Evolutionary conservation across 371 early-diverging fungal species (phyloP).

Genomic region (Actinomucor elegans): DNA sequence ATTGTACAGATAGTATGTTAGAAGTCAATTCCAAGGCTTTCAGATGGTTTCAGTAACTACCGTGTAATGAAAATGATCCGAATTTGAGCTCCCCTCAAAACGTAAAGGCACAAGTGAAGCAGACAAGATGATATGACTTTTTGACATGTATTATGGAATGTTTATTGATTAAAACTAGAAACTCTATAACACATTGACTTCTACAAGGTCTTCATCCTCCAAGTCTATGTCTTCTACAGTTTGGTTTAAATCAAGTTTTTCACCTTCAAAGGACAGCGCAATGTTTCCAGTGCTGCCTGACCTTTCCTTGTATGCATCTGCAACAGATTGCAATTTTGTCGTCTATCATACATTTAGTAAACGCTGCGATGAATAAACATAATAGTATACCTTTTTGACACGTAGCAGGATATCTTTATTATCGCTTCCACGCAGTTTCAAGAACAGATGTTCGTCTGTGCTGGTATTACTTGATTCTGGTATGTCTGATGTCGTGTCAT

Average conservation of each 20-base stretch:
- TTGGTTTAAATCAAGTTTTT: conserved; percentile 17
- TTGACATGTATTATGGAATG: too few species aligned
- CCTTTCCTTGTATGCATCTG: neutral
- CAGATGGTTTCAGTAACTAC: too few species aligned
- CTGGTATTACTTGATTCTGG: too few species aligned
- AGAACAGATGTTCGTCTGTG: neutral
- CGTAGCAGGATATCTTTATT: conserved; percentile 26
- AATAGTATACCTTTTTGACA: conserved; percentile 30
- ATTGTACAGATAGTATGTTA: too few species aligned
- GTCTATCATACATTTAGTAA: neutral
- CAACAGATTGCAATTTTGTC: neutral
- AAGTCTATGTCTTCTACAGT: conserved; percentile 34
- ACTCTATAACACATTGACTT: too few species aligned
- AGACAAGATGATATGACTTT: too few species aligned
- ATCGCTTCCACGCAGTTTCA: conserved; percentile 34
- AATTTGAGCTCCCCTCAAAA: too few species aligned
- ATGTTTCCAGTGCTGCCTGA: conserved; percentile 5
- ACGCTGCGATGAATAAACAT: neutral
- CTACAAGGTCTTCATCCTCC: conserved; percentile 43
- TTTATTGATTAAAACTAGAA: too few species aligned
- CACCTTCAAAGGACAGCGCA: conserved; percentile 37
- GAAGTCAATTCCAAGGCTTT: too few species aligned
- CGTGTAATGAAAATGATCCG: too few species aligned
- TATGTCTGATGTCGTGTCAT: neutral
- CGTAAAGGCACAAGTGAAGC: too few species aligned